These are phyloP conservation scores for Yamadazyma pseudoaaseri DNA, from an alignment of 1,139 yeast genomes.

Conservation along the genomic window DNA sequence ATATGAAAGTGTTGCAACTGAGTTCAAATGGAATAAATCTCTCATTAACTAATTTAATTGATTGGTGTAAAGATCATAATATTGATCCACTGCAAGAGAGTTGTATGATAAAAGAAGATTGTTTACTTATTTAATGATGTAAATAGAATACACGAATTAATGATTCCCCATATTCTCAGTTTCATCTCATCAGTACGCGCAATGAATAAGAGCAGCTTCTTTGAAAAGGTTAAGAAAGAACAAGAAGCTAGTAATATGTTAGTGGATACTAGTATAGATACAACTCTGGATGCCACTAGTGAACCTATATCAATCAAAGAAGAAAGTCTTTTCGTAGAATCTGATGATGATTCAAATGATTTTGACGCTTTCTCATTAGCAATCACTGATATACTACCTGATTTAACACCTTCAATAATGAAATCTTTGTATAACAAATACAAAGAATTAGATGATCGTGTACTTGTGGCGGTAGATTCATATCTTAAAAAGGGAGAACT, in stretches of 20 bases:
- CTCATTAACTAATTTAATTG: slow-evolving; percentile 21
- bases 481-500: slow-evolving; percentile 19
- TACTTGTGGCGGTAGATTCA: slow-evolving; percentile 29
- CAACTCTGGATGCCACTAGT: background rate
- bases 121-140: slow-evolving; percentile 20
- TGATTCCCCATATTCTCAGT: background rate
- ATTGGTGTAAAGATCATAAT: slow-evolving; percentile 29
- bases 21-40: slow-evolving; percentile 17
- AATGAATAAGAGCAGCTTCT: too few relatives aligned
- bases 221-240: slow-evolving; percentile 1
- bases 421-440: slow-evolving; percentile 23
- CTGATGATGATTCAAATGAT: slow-evolving; percentile 1
- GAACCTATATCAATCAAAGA: slow-evolving; percentile 1
- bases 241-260: background rate
- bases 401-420: slow-evolving; percentile 5
- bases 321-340: slow-evolving; percentile 6
- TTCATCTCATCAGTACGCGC: too few relatives aligned
- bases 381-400: slow-evolving; percentile 3
- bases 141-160: background rate
- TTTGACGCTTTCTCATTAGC: slow-evolving; percentile 3
- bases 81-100: slow-evolving; percentile 24
- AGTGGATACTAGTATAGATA: too few relatives aligned
- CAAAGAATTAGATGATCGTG: slow-evolving; percentile 20
- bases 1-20: slow-evolving; percentile 50
- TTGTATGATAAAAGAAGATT: slow-evolving; percentile 27